These are phyloP conservation scores for Blastocladiella emersonii DNA, from an alignment of 371 early-diverging fungal genomes.

Conservation along the genomic window DNA sequence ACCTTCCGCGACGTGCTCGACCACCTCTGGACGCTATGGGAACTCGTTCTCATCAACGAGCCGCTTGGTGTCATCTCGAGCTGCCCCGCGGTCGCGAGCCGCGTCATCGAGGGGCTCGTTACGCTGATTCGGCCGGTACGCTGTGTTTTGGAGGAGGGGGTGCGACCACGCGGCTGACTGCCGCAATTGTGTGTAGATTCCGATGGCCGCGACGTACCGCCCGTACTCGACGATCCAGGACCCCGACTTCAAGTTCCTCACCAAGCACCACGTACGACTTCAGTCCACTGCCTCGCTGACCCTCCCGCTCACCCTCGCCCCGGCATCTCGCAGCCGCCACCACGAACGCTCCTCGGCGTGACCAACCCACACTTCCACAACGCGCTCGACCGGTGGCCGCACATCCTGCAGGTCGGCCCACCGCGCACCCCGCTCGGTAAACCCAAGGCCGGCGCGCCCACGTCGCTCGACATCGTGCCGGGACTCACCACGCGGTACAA, in stretches of 20 bases:
- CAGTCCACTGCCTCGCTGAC: constrained; percentile 4
- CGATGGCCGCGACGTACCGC: constrained; percentile 87
- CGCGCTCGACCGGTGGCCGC: constrained; percentile 83
- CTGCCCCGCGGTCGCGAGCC: constrained; percentile 72
- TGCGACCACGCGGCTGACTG: too few species aligned
- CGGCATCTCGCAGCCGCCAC: neutral
- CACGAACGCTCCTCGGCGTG: constrained; percentile 56
- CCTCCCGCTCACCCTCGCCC: neutral
- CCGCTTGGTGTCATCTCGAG: constrained; percentile 79
- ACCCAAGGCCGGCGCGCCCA: neutral
- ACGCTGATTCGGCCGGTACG: constrained; percentile 85
- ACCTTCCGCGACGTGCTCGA: constrained; percentile 64
- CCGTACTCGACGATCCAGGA: constrained; percentile 96
- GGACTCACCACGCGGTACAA: constrained; percentile 64
- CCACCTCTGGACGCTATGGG: constrained; percentile 85
- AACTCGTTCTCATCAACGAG: constrained; percentile 84
- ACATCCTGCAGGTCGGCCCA: constrained; percentile 15
- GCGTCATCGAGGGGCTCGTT: constrained; percentile 67
- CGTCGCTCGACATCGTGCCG: constrained; percentile 12
- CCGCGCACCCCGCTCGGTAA: neutral
- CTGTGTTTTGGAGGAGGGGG: too few species aligned
- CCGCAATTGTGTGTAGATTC: constrained; percentile 30
- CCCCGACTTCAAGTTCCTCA: constrained; percentile 69
- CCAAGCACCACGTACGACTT: constrained; percentile 34
- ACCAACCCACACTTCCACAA: constrained; percentile 89